phyloP scores from a whole-genome alignment of 106 monocot species.

The Acanthochlamys bracteata region DNA sequence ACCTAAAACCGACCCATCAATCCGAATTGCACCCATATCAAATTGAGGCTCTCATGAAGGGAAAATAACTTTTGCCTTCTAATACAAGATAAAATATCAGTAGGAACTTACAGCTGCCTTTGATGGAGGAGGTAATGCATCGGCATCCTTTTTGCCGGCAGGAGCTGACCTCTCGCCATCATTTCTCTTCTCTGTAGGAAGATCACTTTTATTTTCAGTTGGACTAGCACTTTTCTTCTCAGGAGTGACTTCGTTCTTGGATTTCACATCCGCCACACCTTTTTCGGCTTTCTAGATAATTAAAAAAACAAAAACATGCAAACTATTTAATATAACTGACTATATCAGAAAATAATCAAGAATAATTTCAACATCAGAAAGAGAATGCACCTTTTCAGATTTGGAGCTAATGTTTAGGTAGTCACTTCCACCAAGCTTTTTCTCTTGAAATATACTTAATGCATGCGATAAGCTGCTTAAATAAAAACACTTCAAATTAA shows the following conservation, averaged over 20 bases:
- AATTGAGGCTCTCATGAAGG: too few species aligned
- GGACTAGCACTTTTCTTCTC: conserved; percentile 30
- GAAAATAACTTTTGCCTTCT: too few species aligned
- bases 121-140: conserved; percentile 12
- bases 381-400: conserved; percentile 17
- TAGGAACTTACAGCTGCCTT: conserved; percentile 47
- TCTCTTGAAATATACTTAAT: conserved; percentile 67
- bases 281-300: conserved; percentile 27
- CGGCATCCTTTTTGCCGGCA: conserved; percentile 36
- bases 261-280: conserved; percentile 16
- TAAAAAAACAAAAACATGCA: too few species aligned
- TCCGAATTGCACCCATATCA: too few species aligned
- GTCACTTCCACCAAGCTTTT: conserved; percentile 34
- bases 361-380: too few species aligned
- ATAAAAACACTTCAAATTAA: conserved; percentile 14
- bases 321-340: too few species aligned
- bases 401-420: conserved; percentile 32
- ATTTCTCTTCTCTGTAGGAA: conserved; percentile 39
- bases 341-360: too few species aligned
- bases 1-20: too few species aligned
- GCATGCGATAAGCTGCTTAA: conserved; percentile 66
- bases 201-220: not conserved
- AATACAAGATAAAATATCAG: too few species aligned
- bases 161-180: conserved; percentile 42
- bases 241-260: conserved; percentile 9